These are phyloP conservation scores for Plasmodium ovale DNA, from an alignment of 169 alveolate species.

Conservation along the genomic window DNA sequence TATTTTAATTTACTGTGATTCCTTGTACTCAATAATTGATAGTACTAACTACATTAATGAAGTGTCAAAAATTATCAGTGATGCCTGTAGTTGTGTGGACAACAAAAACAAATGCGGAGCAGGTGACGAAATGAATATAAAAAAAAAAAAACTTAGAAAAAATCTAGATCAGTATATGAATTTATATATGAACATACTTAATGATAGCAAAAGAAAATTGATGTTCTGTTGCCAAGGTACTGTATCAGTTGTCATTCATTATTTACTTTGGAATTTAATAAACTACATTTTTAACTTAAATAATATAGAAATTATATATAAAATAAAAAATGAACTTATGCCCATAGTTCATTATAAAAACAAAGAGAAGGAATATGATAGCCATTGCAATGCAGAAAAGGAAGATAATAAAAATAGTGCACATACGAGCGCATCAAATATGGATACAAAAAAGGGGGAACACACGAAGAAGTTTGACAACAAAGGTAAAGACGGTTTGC, in stretches of 20 bases:
- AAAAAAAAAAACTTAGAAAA: conserved; percentile 19
- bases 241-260: conserved; percentile 58
- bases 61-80: conserved; percentile 37
- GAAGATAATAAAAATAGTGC: not conserved
- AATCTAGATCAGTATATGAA: conserved; percentile 41
- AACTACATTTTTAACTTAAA: conserved; percentile 67
- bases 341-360: conserved; percentile 11
- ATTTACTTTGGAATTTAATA: conserved; percentile 68
- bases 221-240: conserved; percentile 67
- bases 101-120: not conserved
- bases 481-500: not conserved
- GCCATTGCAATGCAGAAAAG: not conserved
- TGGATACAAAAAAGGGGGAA: not conserved
- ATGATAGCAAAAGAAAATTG: conserved; percentile 60
- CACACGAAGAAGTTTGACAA: not conserved
- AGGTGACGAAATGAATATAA: conserved; percentile 4
- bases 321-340: conserved; percentile 21
- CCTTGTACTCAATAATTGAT: conserved; percentile 48
- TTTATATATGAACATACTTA: conserved; percentile 56
- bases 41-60: conserved; percentile 66
- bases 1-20: conserved; percentile 62
- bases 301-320: conserved; percentile 60
- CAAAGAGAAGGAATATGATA: not conserved
- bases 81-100: not conserved
- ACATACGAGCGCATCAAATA: no score